Conservation (phyloP, 805 yeast species). For the Blastobotrys mokoenaii region DNA sequence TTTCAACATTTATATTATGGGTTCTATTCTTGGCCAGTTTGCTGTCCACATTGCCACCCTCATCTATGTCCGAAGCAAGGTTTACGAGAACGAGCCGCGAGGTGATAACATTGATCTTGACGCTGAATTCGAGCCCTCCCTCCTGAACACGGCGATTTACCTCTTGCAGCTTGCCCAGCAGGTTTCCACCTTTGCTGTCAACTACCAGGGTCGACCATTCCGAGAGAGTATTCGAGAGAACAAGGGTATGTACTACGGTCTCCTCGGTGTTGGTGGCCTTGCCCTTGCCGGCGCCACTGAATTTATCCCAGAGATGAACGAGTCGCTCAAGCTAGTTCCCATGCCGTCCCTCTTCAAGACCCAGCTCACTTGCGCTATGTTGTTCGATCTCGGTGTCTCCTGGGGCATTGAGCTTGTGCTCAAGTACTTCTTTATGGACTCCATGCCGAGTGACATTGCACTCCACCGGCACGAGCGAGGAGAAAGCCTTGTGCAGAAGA, state of each 20-base stretch:
- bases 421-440: conserved; percentile 79
- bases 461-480: conserved; percentile 25
- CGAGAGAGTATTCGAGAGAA: conserved; percentile 84
- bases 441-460: conserved; percentile 88
- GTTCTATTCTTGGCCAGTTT: conserved; percentile 93
- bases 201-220: conserved; percentile 95
- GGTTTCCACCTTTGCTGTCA: conserved; percentile 94
- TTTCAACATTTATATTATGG: conserved; percentile 93
- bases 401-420: conserved; percentile 73
- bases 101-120: conserved; percentile 85
- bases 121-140: conserved; percentile 77
- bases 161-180: conserved; percentile 91
- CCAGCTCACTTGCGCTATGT: conserved; percentile 64
- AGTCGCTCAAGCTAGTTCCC: conserved; percentile 84
- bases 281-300: conserved; percentile 92
- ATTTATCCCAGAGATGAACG: conserved; percentile 87
- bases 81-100: conserved; percentile 85
- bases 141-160: conserved; percentile 93
- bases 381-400: conserved; percentile 67
- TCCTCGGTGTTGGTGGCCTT: conserved; percentile 80
- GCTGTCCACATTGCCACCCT: conserved; percentile 82
- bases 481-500: conserved; percentile 18
- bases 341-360: conserved; percentile 68
- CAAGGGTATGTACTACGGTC: conserved; percentile 94
- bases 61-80: conserved; percentile 74